Base-by-base conservation (phyloP, 2,329 filamentous ascomycete species). In the Aureobasidium zeae region DNA sequence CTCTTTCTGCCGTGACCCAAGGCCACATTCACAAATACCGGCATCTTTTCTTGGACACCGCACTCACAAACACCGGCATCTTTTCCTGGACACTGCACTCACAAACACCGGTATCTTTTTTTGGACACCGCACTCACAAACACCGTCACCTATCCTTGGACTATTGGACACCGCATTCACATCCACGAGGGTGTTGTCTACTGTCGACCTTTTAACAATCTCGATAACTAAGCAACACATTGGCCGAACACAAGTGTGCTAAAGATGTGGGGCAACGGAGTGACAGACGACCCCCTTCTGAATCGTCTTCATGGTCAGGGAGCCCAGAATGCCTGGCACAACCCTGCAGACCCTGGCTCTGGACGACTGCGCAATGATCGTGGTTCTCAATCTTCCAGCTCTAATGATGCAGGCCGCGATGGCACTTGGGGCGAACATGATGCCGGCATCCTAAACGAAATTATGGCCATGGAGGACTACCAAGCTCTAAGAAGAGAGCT, bases 351-450 rank as follows among this genome's bases (percentile, higher is more conserved):
- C 9, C 37, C 20, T 12, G 16, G 32, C 16, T 31, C 25, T 25
- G 26, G 29, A 24, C 37, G 38, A 36, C 15, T 31, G 16, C 37
- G 43, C 43, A 32, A 25, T 4, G 43, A 47, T 20, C 16, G 15
- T 9, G 45, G 28, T n/a, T 36, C 37, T 13, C 12, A 31, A 30
- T 39, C 35, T 15, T 41, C 44, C 8, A 37, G 34, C 22, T 39
- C 35, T 2, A 38, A 43, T 5, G 45, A 42, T 9, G 17, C 31
- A 4, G 50, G 58, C 21, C 37, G 46, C 62, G 56, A 59, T 36
- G 74, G 76, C 24, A 77, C 72, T 15, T 82, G 78, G 78, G 78
- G 78, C 11, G 78, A 82, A 57, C 62, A 66, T 33, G 74, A 78
- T 55, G 66, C 69, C 20, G 76, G 75, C 4, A 69, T 70, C 17